Conservation (phyloP, 495 filamentous ascomycete genomes). For the Podospora pseudoanserina region DNA sequence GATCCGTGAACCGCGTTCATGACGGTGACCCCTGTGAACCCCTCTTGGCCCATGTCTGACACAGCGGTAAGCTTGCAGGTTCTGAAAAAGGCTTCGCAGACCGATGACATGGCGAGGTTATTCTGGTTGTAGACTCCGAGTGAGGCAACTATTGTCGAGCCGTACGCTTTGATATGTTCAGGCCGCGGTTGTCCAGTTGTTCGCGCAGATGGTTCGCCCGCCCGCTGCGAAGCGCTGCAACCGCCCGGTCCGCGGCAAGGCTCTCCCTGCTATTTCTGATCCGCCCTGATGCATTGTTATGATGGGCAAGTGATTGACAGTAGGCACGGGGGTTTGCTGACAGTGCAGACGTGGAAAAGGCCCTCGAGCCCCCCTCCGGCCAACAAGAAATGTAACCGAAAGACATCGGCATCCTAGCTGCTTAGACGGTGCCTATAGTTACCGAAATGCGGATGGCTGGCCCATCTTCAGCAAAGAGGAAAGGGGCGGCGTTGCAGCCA, state of each 20-base stretch:
- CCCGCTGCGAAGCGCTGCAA: constrained; percentile 1
- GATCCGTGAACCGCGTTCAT: constrained; percentile 15
- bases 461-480: neutral
- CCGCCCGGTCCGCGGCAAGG: constrained; percentile 8
- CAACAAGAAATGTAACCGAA: neutral
- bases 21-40: constrained; percentile 20
- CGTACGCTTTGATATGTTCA: neutral
- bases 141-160: constrained; percentile 5
- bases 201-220: no score
- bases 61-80: no score
- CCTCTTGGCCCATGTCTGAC: neutral
- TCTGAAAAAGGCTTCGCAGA: no score
- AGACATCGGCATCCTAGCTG: neutral
- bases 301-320: neutral
- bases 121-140: neutral
- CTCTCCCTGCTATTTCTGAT: neutral
- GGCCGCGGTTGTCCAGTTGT: neutral
- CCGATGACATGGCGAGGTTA: neutral
- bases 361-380: no score
- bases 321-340: neutral
- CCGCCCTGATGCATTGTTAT: neutral
- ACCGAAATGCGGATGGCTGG: neutral
- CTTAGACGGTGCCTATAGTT: neutral
- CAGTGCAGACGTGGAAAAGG: no score
- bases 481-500: neutral